Evolutionary conservation across 148 eudicot species (phyloP).

Genomic region (Rhododendron williamsianum): DNA sequence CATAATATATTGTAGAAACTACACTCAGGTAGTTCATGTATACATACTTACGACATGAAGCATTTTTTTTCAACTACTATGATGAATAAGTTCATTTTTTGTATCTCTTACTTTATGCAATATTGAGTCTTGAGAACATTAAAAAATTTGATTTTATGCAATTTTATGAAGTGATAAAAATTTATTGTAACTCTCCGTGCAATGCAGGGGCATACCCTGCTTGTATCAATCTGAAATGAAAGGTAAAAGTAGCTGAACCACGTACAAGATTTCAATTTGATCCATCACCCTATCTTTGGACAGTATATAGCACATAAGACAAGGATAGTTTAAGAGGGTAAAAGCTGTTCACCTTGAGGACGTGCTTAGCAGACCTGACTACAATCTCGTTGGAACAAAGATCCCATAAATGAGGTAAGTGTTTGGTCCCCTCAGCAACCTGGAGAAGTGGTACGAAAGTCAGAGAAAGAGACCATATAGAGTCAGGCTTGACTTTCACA

Average conservation of each 20-base stretch:
- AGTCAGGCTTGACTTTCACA: not conserved
- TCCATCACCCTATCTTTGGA: not conserved
- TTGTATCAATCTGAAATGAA: not conserved
- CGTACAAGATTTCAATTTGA: conserved; percentile 2
- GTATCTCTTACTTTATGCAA: not conserved
- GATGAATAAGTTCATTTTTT: not conserved
- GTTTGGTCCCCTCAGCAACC: conserved; percentile 90
- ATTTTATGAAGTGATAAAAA: not conserved
- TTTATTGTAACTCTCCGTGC: not conserved
- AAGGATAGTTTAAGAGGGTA: not conserved
- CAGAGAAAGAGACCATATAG: conserved; percentile 6
- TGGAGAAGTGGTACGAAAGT: conserved; percentile 26
- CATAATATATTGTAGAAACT: not conserved
- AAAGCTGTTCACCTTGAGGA: conserved; percentile 61
- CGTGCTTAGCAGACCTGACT: conserved; percentile 87
- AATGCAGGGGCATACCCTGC: not conserved
- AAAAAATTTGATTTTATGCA: not conserved
- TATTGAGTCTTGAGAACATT: not conserved
- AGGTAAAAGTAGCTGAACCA: not conserved
- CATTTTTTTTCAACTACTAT: not conserved
- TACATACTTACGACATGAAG: not conserved
- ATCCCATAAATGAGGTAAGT: conserved; percentile 94
- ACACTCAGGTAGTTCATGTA: not conserved
- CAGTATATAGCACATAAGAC: not conserved
- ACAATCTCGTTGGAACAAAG: conserved; percentile 81